These are phyloP conservation scores for Leptographium galeiforme DNA, from an alignment of 2,329 filamentous ascomycete species.

Conservation along the genomic window DNA sequence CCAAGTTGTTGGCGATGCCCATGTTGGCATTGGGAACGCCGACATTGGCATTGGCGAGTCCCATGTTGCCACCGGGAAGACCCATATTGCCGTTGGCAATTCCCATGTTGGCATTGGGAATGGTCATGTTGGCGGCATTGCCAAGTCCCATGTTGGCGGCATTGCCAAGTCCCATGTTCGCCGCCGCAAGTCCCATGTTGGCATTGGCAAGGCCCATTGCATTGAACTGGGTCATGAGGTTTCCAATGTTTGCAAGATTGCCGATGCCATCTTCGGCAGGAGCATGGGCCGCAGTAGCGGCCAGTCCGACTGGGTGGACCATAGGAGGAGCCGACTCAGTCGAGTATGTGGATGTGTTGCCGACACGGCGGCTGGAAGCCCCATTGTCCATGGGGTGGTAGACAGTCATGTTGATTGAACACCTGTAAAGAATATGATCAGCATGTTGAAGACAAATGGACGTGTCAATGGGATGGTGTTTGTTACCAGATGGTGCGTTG, in stretches of 20 bases:
- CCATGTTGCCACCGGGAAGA: constrained; percentile 3
- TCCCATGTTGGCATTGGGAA: constrained; percentile 13
- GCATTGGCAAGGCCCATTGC: constrained; percentile 14
- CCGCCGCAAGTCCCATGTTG: constrained; percentile 11
- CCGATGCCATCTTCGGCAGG: too few species aligned
- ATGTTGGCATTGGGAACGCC: constrained; percentile 2
- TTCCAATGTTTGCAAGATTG: background rate
- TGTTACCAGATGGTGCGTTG: too few species aligned
- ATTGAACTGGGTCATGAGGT: constrained; percentile 18
- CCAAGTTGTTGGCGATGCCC: constrained; percentile 12
- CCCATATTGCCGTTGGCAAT: constrained; percentile 9
- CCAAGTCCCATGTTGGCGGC: too few species aligned
- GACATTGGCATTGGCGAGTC: constrained; percentile 10
- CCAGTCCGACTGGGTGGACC: constrained; percentile 1
- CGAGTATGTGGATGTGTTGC: too few species aligned
- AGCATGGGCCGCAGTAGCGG: background rate
- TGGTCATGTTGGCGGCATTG: constrained; percentile 8
- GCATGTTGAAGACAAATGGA: too few species aligned
- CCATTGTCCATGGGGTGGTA: too few species aligned
- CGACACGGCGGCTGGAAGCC: too few species aligned
- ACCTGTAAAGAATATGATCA: too few species aligned
- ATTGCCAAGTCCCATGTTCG: background rate
- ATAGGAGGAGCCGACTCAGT: background rate
- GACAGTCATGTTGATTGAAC: too few species aligned
- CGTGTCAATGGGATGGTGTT: too few species aligned